These are phyloP conservation scores for Claviceps humidiphila DNA, from an alignment of 2,329 filamentous ascomycete species.

Conservation along the genomic window DNA sequence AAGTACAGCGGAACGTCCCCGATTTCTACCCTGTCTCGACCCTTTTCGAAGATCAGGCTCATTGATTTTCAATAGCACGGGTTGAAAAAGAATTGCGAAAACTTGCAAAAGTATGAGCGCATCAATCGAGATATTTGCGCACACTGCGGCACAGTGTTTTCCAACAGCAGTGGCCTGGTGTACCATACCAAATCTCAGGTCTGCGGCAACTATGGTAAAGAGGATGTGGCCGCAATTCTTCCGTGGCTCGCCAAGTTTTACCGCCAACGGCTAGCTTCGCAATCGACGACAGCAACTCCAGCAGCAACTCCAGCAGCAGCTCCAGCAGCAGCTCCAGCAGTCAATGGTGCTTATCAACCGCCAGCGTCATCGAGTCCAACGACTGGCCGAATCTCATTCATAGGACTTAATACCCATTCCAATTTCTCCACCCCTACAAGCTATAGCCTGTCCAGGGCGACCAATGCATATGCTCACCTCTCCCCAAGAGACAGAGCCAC, in stretches of 20 bases:
- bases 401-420: not conserved
- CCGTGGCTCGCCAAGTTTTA: conserved; percentile 3
- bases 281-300: not conserved
- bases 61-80: conserved; percentile 14
- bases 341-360: not conserved
- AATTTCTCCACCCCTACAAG: not conserved
- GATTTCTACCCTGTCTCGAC: not conserved
- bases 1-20: conserved; percentile 6
- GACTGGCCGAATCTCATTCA: not conserved
- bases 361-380: not conserved
- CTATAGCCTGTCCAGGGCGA: not conserved
- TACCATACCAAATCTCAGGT: conserved; percentile 33
- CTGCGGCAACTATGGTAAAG: conserved; percentile 28
- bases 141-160: conserved; percentile 32
- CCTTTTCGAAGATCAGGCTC: not conserved
- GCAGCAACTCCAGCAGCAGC: no score
- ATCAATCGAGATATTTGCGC: conserved; percentile 25
- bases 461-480: conserved; percentile 33
- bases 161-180: conserved; percentile 24
- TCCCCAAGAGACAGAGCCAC: conserved; percentile 12
- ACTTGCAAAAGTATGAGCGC: conserved; percentile 5
- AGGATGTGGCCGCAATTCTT: conserved; percentile 2
- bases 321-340: no score
- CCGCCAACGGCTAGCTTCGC: not conserved
- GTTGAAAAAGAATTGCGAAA: conserved; percentile 15